Evolutionary conservation across 1,284 basidiomycete species (phyloP), one percentile per base, ranked within the genome.

Genomic region (Cerrena zonata): DNA sequence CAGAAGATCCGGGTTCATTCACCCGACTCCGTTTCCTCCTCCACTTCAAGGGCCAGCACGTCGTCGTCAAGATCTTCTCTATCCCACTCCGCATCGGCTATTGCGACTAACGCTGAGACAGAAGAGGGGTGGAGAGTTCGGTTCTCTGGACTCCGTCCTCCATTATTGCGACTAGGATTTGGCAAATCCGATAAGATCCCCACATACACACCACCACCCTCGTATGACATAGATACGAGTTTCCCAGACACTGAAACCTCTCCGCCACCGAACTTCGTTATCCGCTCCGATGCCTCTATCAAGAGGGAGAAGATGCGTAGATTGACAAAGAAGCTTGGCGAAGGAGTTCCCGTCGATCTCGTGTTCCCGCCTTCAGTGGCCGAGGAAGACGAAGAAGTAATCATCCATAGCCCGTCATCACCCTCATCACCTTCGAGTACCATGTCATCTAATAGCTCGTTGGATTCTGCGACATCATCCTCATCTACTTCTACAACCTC

Each of bases 291-390:
- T 5, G 65, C 66, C 21, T 61, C 64, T 44, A 53, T 73, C 18
- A 73, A 78, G 12, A 72, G 75, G 47, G 67, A 71, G 56, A 85
- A 84, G 65, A 77, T 86, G 71, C 79, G 80, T 41, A 68, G 77
- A 30, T 65, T 86, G 47, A 71, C 76, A 40, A 75, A 73, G 57
- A 79, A 69, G 58, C 72, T 86, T 1, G 83, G 83, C 0, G 72
- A 82, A 18, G 76, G 75, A 22, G 76, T 85, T 12, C 83, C 83
- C 2, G 56, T 73, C 0, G 70, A 76, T 38, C 70, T 83, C 34
- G 76, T 85, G 46, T 84, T 84, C 64, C 76, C 79, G 10, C 53
- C 56, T 2, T 50, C 42, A 2, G 30, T 30, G 13, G 52, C 54
- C 30, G 48, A 45, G 7, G 54, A 56, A 19, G 56, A 58, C n/a